Evolutionary conservation across 2,329 filamentous ascomycete species (phyloP), one percentile per base, ranked within the genome.

Genomic region (Fusarium camptoceras): DNA sequence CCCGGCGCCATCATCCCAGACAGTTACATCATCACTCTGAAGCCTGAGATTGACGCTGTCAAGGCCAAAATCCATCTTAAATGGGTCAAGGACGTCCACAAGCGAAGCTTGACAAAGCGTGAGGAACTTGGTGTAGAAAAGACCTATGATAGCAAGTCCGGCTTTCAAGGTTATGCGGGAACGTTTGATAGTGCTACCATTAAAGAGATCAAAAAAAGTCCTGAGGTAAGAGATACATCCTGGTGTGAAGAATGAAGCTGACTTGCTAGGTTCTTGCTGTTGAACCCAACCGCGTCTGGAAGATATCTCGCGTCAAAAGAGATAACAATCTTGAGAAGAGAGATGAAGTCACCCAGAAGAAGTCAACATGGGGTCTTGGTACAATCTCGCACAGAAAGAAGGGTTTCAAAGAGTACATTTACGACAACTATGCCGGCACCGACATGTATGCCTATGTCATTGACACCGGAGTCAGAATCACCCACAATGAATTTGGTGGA

Each of bases 21-120:
- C 54, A 83, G 82, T 48, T 91, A 88, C 78, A 89, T 90, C 70
- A 84, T 90, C 28, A 87, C 89, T 37, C 88, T 89, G 76, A 87
- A 89, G 75, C 55, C 58, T 0, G 63, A 68, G 20, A 14, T 70
- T 11, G 80, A 80, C 64, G 83, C 81, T 48, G 79, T 80, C 63
- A 78, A 77, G 43, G 76, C 89, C 68, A 77, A 81, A 39, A 77
- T 78, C 27, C 84, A 88, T 74, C 74, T 87, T 58, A 73, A 77
- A 28, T 83, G 81, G 69, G 80, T 88, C 68, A 81, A 81, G 25
- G 80, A 82, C 30, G 77, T 89, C 46, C 81, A 85, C 68, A 86
- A 84, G 75, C 83, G 86, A 66, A 87, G 86, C 71, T 66, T 87
- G 18, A 78, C 76, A 69, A 83, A 83, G 73, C 81, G 84, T 15